Percentiles rank a stretch among this genome's conserved stretches.
phyloP scores from a whole-genome alignment of 768 basidiomycete genomes.

The Trametopsis cervina region DNA sequence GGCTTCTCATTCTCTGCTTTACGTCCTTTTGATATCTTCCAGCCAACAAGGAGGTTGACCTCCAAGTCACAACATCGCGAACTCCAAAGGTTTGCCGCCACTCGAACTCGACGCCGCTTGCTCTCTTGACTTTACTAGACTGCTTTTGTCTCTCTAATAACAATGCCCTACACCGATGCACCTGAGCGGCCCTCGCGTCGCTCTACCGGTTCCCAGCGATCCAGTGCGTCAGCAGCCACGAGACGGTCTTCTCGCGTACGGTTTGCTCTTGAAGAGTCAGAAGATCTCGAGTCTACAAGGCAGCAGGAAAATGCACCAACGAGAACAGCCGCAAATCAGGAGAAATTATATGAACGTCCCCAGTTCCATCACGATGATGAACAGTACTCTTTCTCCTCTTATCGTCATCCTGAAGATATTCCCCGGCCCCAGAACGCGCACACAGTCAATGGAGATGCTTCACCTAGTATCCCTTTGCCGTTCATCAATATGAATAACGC shows the following conservation, averaged over 20 bases:
- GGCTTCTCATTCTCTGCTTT: too few relatives aligned
- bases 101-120: too few relatives aligned
- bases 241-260: background rate
- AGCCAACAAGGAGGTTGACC: too few relatives aligned
- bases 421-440: constrained; percentile 1
- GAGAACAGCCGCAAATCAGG: too few relatives aligned
- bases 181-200: background rate
- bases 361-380: background rate
- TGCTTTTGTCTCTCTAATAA: background rate
- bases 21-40: too few relatives aligned
- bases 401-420: constrained; percentile 1
- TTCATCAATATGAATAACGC: background rate
- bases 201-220: background rate
- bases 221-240: background rate
- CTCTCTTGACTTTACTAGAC: background rate
- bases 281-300: background rate
- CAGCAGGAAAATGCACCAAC: background rate
- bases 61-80: too few relatives aligned
- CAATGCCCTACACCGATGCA: constrained; percentile 7
- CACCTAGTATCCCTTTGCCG: background rate
- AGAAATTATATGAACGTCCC: background rate
- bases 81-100: too few relatives aligned
- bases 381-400: background rate
- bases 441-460: background rate
- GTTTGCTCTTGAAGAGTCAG: background rate